These are phyloP conservation scores for Mortierella sp. DNA, from an alignment of 371 early-diverging fungal species.

Conservation along the genomic window DNA sequence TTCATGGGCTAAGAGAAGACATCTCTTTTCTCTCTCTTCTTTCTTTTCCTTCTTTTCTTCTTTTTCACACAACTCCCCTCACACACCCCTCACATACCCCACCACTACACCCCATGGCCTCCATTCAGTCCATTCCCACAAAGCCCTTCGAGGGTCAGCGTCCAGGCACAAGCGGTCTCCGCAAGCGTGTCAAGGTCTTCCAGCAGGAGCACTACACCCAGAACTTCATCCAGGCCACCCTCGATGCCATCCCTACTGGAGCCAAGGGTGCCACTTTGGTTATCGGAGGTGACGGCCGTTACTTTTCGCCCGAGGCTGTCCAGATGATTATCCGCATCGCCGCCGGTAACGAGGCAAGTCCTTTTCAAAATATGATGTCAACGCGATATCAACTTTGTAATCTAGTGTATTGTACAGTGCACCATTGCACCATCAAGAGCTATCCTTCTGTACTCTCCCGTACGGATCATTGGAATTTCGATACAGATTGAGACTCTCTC, in stretches of 20 bases:
- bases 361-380: constrained; percentile 22
- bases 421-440: not conserved
- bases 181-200: constrained; percentile 97
- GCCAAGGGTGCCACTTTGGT: constrained; percentile 87
- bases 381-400: constrained; percentile 9
- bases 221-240: constrained; percentile 92
- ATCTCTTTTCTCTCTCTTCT: not conserved
- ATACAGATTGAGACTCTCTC: not conserved
- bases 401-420: not conserved
- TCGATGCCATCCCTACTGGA: constrained; percentile 88
- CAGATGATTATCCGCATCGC: constrained; percentile 91
- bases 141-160: constrained; percentile 92
- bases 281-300: constrained; percentile 98
- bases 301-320: constrained; percentile 87
- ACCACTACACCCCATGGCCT: constrained; percentile 32
- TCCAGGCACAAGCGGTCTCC: constrained; percentile 97
- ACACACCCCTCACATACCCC: not conserved
- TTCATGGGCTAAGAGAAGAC: not conserved
- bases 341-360: constrained; percentile 88
- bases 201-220: constrained; percentile 96
- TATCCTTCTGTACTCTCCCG: not conserved
- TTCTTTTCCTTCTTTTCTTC: constrained; percentile 1
- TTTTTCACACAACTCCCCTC: constrained; percentile 1
- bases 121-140: constrained; percentile 71
- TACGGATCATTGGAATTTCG: not conserved